Conservation (phyloP, 139 green algal genomes). For the Closterium sp. region DNA sequence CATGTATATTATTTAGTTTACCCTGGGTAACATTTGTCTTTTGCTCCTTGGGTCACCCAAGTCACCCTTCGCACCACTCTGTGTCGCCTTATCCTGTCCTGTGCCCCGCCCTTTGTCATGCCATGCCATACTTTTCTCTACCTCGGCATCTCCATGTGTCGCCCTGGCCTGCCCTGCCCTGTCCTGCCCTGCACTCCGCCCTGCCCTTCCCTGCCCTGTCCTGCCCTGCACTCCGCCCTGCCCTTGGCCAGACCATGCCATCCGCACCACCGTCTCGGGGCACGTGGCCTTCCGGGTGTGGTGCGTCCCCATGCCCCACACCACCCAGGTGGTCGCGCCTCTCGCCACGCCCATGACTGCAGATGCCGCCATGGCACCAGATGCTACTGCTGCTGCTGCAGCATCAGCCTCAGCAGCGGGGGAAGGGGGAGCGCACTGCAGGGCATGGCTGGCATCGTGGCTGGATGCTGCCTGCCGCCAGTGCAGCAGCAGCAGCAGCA, state of each 20-base stretch:
- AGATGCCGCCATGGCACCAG: neutral
- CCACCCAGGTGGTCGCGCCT: neutral
- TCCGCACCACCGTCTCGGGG: neutral
- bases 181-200: too few relatives aligned
- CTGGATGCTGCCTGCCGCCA: too few relatives aligned
- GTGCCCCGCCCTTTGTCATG: too few relatives aligned
- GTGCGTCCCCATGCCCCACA: neutral
- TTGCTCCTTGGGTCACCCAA: too few relatives aligned
- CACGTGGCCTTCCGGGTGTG: neutral
- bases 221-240: neutral
- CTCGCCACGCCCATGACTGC: neutral
- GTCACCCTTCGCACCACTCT: too few relatives aligned
- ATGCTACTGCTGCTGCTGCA: neutral
- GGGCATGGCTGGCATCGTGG: neutral
- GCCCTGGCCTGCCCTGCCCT: neutral
- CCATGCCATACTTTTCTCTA: neutral
- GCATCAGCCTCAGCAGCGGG: neutral
- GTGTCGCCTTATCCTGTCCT: too few relatives aligned
- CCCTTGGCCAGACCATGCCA: neutral
- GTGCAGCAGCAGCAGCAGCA: too few relatives aligned
- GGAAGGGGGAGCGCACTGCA: neutral
- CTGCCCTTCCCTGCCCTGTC: neutral
- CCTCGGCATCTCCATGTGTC: neutral
- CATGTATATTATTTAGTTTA: too few relatives aligned
- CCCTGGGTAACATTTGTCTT: too few relatives aligned